These are phyloP conservation scores for Torulaspora franciscae DNA, from an alignment of 805 yeast species.

Conservation along the genomic window DNA sequence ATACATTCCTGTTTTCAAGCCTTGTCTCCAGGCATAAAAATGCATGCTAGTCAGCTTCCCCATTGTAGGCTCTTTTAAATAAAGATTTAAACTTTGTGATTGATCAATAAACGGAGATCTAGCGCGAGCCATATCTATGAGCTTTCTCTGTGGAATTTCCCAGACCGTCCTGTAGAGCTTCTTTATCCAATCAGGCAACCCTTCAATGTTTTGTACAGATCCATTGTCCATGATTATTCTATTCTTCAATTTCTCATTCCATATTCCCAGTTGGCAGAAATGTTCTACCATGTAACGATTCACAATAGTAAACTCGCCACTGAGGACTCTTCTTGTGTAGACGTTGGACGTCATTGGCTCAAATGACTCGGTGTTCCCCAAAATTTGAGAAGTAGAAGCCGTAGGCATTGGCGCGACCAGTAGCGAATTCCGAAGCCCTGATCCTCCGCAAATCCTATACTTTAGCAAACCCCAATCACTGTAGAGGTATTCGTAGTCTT, in stretches of 20 bases:
- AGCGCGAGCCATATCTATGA: slow-evolving; percentile 80
- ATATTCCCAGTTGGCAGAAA: slow-evolving; percentile 69
- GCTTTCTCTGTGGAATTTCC: slow-evolving; percentile 82
- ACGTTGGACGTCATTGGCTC: slow-evolving; percentile 92
- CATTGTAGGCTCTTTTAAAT: slow-evolving; percentile 82
- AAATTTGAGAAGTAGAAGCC: slow-evolving; percentile 92
- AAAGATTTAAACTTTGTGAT: slow-evolving; percentile 86
- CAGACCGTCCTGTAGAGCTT: slow-evolving; percentile 86
- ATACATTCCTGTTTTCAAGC: slow-evolving; percentile 95
- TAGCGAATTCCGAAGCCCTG: slow-evolving; percentile 81
- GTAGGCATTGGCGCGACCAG: slow-evolving; percentile 96
- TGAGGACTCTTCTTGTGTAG: slow-evolving; percentile 79
- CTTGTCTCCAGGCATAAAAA: slow-evolving; percentile 96
- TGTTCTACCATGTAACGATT: slow-evolving; percentile 80
- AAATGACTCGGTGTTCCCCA: slow-evolving; percentile 90
- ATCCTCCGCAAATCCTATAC: slow-evolving; percentile 44
- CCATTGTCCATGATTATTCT: slow-evolving; percentile 72
- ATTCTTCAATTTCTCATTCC: slow-evolving; percentile 76
- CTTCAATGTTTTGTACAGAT: slow-evolving; percentile 68
- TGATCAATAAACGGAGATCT: slow-evolving; percentile 84
- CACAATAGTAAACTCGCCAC: slow-evolving; percentile 90
- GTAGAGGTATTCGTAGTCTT: slow-evolving; percentile 48
- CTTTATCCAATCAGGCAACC: slow-evolving; percentile 68
- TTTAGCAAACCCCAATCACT: slow-evolving; percentile 75
- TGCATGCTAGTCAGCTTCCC: slow-evolving; percentile 95